Percentiles rank a stretch among this genome's conserved stretches.
Evolutionary conservation across 345 rosid genomes (phyloP).

Genomic region (Viola odorata): DNA sequence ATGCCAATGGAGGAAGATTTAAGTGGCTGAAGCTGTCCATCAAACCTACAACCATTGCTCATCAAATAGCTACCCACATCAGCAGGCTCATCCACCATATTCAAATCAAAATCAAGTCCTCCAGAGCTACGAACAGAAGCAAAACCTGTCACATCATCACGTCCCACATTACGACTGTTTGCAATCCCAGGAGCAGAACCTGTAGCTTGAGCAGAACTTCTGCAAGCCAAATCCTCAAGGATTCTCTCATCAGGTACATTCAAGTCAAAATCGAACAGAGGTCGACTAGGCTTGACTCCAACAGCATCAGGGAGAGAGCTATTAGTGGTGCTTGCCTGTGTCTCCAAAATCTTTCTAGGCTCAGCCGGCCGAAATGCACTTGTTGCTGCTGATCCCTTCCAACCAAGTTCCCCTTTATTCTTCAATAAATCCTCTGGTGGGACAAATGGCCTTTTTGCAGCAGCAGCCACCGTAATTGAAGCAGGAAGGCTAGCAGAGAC

Average conservation of each 20-base stretch:
- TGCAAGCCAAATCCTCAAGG: conserved; percentile 59
- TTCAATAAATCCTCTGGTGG: conserved; percentile 68
- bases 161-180: conserved; percentile 25
- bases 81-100: conserved; percentile 53
- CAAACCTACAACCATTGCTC: conserved; percentile 34
- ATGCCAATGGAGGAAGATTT: conserved; percentile 31
- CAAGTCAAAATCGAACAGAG: conserved; percentile 64
- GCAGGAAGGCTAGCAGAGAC: conserved; percentile 45
- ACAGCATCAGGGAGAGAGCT: conserved; percentile 33
- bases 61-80: conserved; percentile 39
- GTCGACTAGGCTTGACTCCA: conserved; percentile 42
- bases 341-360: conserved; percentile 58
- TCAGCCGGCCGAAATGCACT: conserved; percentile 98
- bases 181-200: conserved; percentile 26
- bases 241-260: conserved; percentile 82
- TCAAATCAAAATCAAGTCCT: conserved; percentile 83
- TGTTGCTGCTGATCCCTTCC: conserved; percentile 99
- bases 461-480: conserved; percentile 75
- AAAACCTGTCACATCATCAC: conserved; percentile 27
- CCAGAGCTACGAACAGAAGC: conserved; percentile 38
- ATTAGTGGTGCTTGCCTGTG: conserved; percentile 25
- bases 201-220: conserved; percentile 30
- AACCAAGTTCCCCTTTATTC: conserved; percentile 67
- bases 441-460: conserved; percentile 82
- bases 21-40: conserved; percentile 29